Evolutionary conservation across 495 filamentous ascomycete genomes (phyloP).

Genomic region (Jackrogersella multiformis): DNA sequence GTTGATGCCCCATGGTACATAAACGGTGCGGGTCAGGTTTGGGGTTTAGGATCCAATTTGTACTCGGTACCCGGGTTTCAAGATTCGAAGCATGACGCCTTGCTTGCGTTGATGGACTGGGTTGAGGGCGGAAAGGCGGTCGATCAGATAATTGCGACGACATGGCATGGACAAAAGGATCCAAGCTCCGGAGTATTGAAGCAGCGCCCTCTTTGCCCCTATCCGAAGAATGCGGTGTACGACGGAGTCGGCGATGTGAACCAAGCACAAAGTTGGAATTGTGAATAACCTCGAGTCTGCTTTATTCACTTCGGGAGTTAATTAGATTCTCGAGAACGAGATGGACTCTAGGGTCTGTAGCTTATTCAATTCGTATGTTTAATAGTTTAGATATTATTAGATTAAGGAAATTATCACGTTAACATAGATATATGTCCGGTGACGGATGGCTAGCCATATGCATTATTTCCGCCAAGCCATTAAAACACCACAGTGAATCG

Average conservation of each 20-base stretch:
- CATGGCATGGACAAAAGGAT: conserved; percentile 46
- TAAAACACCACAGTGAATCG: too few relatives aligned
- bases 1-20: conserved; percentile 55
- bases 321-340: too few relatives aligned
- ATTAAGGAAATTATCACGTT: too few relatives aligned
- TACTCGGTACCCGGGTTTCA: conserved; percentile 53
- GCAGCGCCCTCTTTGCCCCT: conserved; percentile 57
- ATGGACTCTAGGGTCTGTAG: too few relatives aligned
- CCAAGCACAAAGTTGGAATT: conserved; percentile 18
- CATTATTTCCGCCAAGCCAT: too few relatives aligned
- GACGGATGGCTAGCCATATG: too few relatives aligned
- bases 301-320: too few relatives aligned
- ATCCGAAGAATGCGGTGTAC: conserved; percentile 48
- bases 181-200: conserved; percentile 48
- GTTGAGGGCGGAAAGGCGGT: conserved; percentile 57
- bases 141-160: conserved; percentile 54
- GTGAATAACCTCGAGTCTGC: not conserved
- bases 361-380: too few relatives aligned
- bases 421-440: too few relatives aligned
- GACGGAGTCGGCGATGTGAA: conserved; percentile 28
- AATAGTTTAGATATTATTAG: too few relatives aligned
- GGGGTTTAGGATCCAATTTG: conserved; percentile 25
- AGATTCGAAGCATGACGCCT: conserved; percentile 55
- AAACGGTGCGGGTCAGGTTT: conserved; percentile 46
- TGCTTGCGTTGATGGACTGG: conserved; percentile 64